Base-by-base conservation (phyloP, 208 protist species). In the Polymyxa betae region DNA sequence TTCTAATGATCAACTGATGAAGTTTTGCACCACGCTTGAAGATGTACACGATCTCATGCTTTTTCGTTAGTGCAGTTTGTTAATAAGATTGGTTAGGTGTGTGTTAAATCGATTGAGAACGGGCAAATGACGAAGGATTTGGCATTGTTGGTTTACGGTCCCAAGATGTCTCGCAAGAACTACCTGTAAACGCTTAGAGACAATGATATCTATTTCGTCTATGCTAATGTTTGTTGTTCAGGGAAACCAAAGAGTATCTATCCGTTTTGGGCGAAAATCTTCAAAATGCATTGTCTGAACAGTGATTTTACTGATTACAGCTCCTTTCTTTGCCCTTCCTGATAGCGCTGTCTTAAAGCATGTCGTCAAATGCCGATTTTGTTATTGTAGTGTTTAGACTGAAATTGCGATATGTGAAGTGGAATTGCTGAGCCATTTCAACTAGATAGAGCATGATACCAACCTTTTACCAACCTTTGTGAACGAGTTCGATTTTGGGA, bases 71-170 rank as follows among this genome's bases (percentile, higher is more conserved):
- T n/a, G 32, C 32, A 0, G 16, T 91, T 91, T 38, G 0, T 12
- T 38, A 5, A 20, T 1, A 72, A 5, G 5, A 5, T 89, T 38
- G 88, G 5, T 32, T 40, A 60, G 32, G 54, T 72, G 12, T 89
- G 88, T 91, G 94, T 99, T 52, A 91, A 95, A 41, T 95, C 97
- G 1, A 95, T 99, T 88, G 96, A 99, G 93, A 60, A 89, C 43
- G 97, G 97, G 38, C 93, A 96, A 92, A 99, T 99, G 97, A 99
- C 98, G 45, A 99, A 99, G 95, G 98, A 99, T 93, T 95, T 99
- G 0, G 97, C 98, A 38, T 12, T 92, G 38, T 88, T 41, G 5
- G 45, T 92, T 24, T 43, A 78, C 5, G 12, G 77, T 44, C 32
- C 29, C 46, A n/a, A 89, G 16, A 60, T 89, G 88, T 35, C 46